Evolutionary conservation across 1,139 yeast genomes (phyloP).

Genomic region (Candida sojae): DNA sequence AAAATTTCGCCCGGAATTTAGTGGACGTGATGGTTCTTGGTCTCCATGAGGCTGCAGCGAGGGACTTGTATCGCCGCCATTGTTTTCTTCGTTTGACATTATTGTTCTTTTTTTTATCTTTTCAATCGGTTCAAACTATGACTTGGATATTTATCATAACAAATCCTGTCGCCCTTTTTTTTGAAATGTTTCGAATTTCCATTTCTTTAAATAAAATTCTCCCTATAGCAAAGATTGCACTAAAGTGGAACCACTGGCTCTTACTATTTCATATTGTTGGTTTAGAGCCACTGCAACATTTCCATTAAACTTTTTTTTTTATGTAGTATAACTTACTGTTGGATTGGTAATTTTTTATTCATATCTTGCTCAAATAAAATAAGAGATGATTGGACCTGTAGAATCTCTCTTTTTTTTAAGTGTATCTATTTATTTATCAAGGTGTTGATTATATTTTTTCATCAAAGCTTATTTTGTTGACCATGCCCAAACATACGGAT

Average conservation of each 20-base stretch:
- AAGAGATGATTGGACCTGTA: background rate
- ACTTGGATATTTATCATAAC: no score
- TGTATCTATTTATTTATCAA: no score
- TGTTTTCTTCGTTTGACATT: background rate
- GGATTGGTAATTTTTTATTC: background rate
- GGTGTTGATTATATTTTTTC: no score
- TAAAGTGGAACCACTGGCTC: background rate
- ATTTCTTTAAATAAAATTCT: background rate
- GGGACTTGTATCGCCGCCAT: background rate
- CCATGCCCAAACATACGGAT: background rate
- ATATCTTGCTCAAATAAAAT: background rate
- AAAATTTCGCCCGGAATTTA: background rate
- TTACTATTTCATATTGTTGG: background rate
- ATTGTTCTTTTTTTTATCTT: no score
- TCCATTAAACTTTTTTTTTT: no score
- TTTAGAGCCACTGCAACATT: background rate
- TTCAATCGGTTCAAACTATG: no score
- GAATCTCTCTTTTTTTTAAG: background rate
- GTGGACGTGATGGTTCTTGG: background rate
- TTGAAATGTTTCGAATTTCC: background rate
- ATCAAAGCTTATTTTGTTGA: background rate
- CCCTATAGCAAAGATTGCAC: background rate
- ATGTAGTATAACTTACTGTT: no score
- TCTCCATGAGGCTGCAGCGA: background rate
- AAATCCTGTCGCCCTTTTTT: background rate